Conservation (phyloP, 1,284 basidiomycete species). For the Anthracocystis panici-leucophaei region DNA sequence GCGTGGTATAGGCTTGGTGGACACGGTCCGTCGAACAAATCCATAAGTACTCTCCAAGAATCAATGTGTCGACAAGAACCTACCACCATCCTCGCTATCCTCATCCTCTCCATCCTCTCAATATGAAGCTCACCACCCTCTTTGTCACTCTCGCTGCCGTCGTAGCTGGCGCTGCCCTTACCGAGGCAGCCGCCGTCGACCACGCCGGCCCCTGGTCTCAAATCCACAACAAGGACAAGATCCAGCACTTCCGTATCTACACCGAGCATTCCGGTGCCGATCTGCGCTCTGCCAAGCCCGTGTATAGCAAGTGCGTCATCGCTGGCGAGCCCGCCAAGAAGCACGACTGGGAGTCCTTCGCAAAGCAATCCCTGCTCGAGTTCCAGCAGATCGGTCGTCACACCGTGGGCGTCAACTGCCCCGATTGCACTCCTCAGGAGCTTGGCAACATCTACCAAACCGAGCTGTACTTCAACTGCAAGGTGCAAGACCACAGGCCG, state of each 20-base stretch:
- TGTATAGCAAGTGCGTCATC: constrained; percentile 10
- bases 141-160: constrained; percentile 13
- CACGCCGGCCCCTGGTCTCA: constrained; percentile 16
- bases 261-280: constrained; percentile 4
- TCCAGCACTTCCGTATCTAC: constrained; percentile 19
- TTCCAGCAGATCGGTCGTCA: constrained; percentile 21
- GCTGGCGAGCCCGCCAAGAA: background rate
- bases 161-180: constrained; percentile 8
- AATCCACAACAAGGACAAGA: constrained; percentile 14
- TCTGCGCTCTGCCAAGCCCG: constrained; percentile 11
- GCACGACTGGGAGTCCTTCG: background rate
- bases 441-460: constrained; percentile 17
- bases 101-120: background rate
- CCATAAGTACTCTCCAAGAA: background rate
- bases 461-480: constrained; percentile 23
- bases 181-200: constrained; percentile 11
- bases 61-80: background rate
- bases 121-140: constrained; percentile 18
- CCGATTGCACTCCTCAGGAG: constrained; percentile 14
- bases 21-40: background rate
- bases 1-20: background rate
- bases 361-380: background rate
- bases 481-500: background rate
- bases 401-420: constrained; percentile 24
- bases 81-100: background rate